phyloP scores from a whole-genome alignment of 768 basidiomycete genomes.

The Kwoniella sp. region DNA sequence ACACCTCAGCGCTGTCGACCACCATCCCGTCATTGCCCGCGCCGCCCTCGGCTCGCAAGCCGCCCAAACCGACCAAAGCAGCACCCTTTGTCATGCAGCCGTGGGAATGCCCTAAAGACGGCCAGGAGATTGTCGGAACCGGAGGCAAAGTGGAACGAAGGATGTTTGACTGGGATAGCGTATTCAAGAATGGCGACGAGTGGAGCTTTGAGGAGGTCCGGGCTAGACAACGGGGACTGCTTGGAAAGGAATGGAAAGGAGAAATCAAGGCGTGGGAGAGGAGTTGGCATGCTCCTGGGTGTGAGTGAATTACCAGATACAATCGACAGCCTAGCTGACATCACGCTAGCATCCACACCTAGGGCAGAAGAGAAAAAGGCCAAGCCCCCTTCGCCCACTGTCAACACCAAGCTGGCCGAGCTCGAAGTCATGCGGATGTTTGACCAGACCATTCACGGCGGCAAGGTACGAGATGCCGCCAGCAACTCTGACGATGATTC shows the following conservation, averaged over 20 bases:
- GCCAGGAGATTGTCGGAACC: slow-evolving; percentile 33
- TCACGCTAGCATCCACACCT: slow-evolving; percentile 36
- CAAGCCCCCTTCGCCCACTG: slow-evolving; percentile 62
- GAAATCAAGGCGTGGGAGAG: slow-evolving; percentile 45
- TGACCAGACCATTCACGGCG: slow-evolving; percentile 57
- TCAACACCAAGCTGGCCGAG: slow-evolving; percentile 93
- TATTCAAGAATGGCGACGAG: slow-evolving; percentile 69
- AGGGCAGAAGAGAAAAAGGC: slow-evolving; percentile 30
- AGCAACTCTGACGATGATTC: slow-evolving; percentile 41
- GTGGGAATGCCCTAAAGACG: slow-evolving; percentile 45
- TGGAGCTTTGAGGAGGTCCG: slow-evolving; percentile 72
- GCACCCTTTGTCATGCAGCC: slow-evolving; percentile 14
- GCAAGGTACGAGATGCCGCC: slow-evolving; percentile 31
- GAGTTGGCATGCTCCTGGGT: slow-evolving; percentile 42
- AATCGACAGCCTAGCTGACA: background rate
- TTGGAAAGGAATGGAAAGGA: slow-evolving; percentile 42
- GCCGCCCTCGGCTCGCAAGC: slow-evolving; percentile 35
- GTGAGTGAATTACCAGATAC: slow-evolving; percentile 29
- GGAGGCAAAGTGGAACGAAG: slow-evolving; percentile 45
- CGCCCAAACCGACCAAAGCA: slow-evolving; percentile 18
- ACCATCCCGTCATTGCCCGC: slow-evolving; percentile 30
- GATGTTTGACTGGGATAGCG: slow-evolving; percentile 56
- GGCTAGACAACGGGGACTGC: slow-evolving; percentile 47
- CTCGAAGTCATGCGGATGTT: slow-evolving; percentile 95
- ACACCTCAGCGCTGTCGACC: slow-evolving; percentile 12